Conservation (phyloP, 129 eudicot species). For the Pseudognaphalium luteoalbum region DNA sequence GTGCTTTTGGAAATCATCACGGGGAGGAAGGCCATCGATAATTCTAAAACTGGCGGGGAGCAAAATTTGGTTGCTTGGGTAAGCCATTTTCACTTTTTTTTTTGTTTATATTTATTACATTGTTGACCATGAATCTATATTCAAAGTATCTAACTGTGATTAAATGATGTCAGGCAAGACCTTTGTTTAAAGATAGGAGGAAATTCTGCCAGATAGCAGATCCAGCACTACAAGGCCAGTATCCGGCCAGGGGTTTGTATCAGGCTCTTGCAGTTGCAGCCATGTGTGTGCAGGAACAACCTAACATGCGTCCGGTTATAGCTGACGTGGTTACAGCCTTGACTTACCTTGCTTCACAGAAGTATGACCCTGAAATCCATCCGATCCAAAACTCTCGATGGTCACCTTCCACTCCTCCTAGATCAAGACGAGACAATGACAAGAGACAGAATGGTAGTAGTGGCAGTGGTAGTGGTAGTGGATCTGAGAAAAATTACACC, state of each 20-base stretch:
- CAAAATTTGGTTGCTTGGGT: conserved; percentile 78
- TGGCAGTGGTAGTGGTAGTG: conserved; percentile 38
- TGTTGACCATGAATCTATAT: conserved; percentile 1
- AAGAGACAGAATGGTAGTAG: conserved; percentile 22
- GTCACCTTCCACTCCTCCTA: conserved; percentile 61
- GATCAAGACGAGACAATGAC: conserved; percentile 44
- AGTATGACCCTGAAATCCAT: conserved; percentile 50
- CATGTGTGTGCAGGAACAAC: conserved; percentile 78
- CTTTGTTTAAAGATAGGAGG: conserved; percentile 57
- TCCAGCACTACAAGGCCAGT: conserved; percentile 67
- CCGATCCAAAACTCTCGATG: conserved; percentile 42
- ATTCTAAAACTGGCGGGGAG: conserved; percentile 59
- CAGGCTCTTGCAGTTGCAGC: conserved; percentile 81
- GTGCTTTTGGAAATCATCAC: conserved; percentile 73
- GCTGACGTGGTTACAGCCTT: conserved; percentile 78
- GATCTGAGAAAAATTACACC: conserved; percentile 43
- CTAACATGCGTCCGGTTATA: conserved; percentile 66
- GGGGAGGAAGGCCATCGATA: conserved; percentile 73
- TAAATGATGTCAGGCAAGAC: conserved; percentile 51
- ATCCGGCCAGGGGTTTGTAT: conserved; percentile 59
- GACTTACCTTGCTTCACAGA: conserved; percentile 60
- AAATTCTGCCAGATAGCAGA: conserved; percentile 67
- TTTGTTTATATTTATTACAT: not conserved
- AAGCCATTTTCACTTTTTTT: conserved; percentile 19
- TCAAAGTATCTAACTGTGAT: not conserved